These are phyloP conservation scores for Pythium insidiosum DNA, from an alignment of 352 stramenopile species.

Conservation along the genomic window DNA sequence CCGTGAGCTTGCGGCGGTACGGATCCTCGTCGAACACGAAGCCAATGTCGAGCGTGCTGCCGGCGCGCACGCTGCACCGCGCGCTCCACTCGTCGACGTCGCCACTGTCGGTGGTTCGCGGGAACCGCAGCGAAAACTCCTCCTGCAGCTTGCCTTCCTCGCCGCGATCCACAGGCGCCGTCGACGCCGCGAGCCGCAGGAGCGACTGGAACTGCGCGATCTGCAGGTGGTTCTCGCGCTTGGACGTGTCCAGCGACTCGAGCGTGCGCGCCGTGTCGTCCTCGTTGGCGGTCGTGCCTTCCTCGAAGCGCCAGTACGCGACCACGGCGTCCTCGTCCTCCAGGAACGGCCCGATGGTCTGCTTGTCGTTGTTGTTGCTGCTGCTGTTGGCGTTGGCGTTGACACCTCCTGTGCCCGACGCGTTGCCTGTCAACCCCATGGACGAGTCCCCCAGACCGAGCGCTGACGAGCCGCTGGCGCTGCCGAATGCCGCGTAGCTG, in stretches of 20 bases:
- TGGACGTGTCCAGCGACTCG: slow-evolving; percentile 73
- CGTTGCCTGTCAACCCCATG: too few relatives aligned
- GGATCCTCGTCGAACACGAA: slow-evolving; percentile 72
- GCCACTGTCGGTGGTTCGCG: slow-evolving; percentile 4
- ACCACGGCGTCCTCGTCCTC: slow-evolving; percentile 81
- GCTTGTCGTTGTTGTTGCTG: slow-evolving; percentile 19
- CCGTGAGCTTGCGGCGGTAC: slow-evolving; percentile 69
- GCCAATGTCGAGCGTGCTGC: slow-evolving; percentile 62
- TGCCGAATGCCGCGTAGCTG: slow-evolving; percentile 36
- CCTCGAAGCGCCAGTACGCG: slow-evolving; percentile 83
- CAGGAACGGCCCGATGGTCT: slow-evolving; percentile 75
- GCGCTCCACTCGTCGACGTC: slow-evolving; percentile 26
- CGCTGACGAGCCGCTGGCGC: neutral
- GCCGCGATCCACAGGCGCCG: slow-evolving; percentile 60
- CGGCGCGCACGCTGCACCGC: slow-evolving; percentile 36
- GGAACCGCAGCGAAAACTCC: slow-evolving; percentile 58
- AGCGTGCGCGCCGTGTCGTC: slow-evolving; percentile 11
- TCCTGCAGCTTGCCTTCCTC: slow-evolving; percentile 65
- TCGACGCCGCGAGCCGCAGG: slow-evolving; percentile 40
- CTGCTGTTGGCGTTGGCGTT: too few relatives aligned
- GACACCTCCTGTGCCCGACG: too few relatives aligned
- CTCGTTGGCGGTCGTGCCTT: slow-evolving; percentile 30
- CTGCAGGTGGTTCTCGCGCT: slow-evolving; percentile 69
- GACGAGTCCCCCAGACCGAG: too few relatives aligned
- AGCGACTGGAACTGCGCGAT: slow-evolving; percentile 27